phyloP scores from a whole-genome alignment of 306 rosid genomes.

The Trifolium dubium region DNA sequence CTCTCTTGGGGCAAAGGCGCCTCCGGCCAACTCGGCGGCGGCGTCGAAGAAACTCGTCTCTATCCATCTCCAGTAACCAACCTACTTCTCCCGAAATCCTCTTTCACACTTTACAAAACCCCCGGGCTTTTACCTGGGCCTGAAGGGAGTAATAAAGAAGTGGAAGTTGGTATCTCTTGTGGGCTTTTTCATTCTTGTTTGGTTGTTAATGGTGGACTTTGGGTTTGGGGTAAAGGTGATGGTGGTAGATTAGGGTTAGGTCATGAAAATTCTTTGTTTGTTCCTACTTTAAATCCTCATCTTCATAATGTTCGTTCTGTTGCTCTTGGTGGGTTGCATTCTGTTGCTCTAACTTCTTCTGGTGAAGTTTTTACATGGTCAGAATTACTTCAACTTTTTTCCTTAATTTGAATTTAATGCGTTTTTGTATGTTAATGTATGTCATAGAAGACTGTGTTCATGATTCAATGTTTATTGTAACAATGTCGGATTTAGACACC shows the following conservation, averaged over 20 bases:
- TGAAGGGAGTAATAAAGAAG: background rate
- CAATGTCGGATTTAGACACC: background rate
- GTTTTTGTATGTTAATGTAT: background rate
- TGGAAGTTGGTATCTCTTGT: constrained; percentile 82
- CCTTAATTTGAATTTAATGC: background rate
- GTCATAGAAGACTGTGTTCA: background rate
- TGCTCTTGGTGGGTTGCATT: constrained; percentile 84
- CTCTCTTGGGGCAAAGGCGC: constrained; percentile 96
- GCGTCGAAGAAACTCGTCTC: constrained; percentile 80
- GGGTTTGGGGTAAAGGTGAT: constrained; percentile 99
- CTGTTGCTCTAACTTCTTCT: constrained; percentile 63
- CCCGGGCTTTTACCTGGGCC: constrained; percentile 50
- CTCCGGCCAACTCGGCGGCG: constrained; percentile 98
- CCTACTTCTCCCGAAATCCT: constrained; percentile 58
- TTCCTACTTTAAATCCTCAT: constrained; percentile 78
- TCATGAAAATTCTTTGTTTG: constrained; percentile 69
- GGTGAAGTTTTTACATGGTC: constrained; percentile 92
- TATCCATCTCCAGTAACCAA: constrained; percentile 86
- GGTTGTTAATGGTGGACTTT: constrained; percentile 62
- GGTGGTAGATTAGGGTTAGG: constrained; percentile 94
- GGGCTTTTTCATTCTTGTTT: constrained; percentile 89
- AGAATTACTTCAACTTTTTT: constrained; percentile 47
- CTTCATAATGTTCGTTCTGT: constrained; percentile 56
- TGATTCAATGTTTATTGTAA: background rate
- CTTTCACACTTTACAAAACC: constrained; percentile 59